Percentiles rank a stretch among this genome's conserved stretches.
Conservation (phyloP, 768 basidiomycete species). For the Mycena venus region DNA sequence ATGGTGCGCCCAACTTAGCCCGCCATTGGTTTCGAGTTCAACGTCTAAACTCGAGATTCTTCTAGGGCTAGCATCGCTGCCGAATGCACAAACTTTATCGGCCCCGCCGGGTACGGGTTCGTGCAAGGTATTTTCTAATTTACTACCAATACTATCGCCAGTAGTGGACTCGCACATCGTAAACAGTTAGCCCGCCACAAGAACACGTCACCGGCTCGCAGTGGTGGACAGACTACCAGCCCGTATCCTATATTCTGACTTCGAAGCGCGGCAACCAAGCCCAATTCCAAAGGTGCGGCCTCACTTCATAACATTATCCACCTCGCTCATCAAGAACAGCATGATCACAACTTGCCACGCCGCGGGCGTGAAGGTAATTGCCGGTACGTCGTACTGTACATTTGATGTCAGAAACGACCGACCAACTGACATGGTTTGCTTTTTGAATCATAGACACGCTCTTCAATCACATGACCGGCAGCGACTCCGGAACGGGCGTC, state of each 20-base stretch:
- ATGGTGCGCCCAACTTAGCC: slow-evolving; percentile 48
- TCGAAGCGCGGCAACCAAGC: slow-evolving; percentile 74
- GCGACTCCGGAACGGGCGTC: slow-evolving; percentile 61
- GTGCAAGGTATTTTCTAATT: slow-evolving; percentile 74
- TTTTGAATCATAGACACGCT: slow-evolving; percentile 63
- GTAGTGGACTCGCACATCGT: too few relatives aligned
- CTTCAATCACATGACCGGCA: slow-evolving; percentile 76
- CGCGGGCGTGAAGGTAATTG: slow-evolving; percentile 70
- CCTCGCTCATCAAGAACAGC: slow-evolving; percentile 34
- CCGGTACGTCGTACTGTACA: slow-evolving; percentile 51
- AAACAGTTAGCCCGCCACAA: slow-evolving; percentile 66
- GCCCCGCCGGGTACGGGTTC: slow-evolving; percentile 78
- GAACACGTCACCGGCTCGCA: slow-evolving; percentile 71
- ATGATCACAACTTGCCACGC: slow-evolving; percentile 66
- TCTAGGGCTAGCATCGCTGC: slow-evolving; percentile 63
- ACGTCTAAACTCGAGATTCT: background rate
- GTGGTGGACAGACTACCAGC: slow-evolving; percentile 86
- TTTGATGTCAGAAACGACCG: background rate
- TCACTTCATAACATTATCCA: slow-evolving; percentile 6
- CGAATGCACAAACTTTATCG: slow-evolving; percentile 76
- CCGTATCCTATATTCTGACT: slow-evolving; percentile 73
- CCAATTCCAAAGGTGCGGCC: slow-evolving; percentile 59
- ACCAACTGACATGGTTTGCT: too few relatives aligned
- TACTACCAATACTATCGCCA: too few relatives aligned
- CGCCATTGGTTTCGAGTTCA: too few relatives aligned